These are phyloP conservation scores for Candida qinlingensis DNA, from an alignment of 805 yeast species.

Conservation along the genomic window DNA sequence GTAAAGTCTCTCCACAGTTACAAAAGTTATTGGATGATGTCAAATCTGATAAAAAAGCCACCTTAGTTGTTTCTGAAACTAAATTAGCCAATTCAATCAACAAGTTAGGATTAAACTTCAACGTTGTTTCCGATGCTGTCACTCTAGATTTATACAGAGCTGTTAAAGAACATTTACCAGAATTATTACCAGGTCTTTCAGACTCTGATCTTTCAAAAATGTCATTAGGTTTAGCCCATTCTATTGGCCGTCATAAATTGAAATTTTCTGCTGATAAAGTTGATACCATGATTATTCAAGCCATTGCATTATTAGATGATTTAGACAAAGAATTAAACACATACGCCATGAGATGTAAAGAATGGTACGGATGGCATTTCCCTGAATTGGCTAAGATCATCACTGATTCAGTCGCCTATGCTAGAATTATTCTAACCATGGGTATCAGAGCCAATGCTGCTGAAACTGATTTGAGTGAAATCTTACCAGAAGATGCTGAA, in stretches of 20 bases:
- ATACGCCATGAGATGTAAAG: conserved; percentile 98
- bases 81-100: conserved; percentile 95
- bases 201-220: conserved; percentile 83
- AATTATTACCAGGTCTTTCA: conserved; percentile 86
- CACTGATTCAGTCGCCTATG: conserved; percentile 92
- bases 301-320: conserved; percentile 94
- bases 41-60: conserved; percentile 76
- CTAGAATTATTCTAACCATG: conserved; percentile 89
- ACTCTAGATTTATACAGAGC: conserved; percentile 94
- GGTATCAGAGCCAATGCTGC: conserved; percentile 90
- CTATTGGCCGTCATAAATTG: conserved; percentile 96
- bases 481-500: conserved; percentile 90
- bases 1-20: conserved; percentile 84
- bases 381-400: conserved; percentile 98
- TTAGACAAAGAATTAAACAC: conserved; percentile 97
- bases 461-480: conserved; percentile 83
- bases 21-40: conserved; percentile 69
- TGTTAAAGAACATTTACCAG: conserved; percentile 89
- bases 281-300: conserved; percentile 98
- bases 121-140: conserved; percentile 91
- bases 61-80: conserved; percentile 89
- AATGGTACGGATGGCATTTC: conserved; percentile 99
- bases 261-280: conserved; percentile 98
- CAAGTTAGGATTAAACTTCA: conserved; percentile 83
- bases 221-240: conserved; percentile 98